These are phyloP conservation scores for Cyberlindnera veronae DNA, from an alignment of 805 yeast species.

Conservation along the genomic window DNA sequence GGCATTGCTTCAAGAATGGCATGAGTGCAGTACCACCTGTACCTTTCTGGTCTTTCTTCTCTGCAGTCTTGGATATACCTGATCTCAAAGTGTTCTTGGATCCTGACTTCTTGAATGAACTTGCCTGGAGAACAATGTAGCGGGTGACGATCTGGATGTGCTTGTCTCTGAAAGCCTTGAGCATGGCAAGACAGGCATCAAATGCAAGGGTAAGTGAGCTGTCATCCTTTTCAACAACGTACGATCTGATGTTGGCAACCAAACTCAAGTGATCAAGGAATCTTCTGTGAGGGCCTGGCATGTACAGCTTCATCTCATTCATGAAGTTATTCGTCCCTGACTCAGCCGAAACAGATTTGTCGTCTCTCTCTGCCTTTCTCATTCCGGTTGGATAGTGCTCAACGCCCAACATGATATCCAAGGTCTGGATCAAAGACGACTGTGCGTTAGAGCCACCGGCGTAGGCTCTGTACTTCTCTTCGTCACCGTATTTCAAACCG, in stretches of 20 bases:
- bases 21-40: slow-evolving; percentile 93
- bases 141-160: slow-evolving; percentile 92
- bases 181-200: slow-evolving; percentile 87
- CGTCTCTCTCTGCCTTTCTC: slow-evolving; percentile 27
- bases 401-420: slow-evolving; percentile 73
- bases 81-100: slow-evolving; percentile 58
- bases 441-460: slow-evolving; percentile 96
- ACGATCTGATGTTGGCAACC: slow-evolving; percentile 60
- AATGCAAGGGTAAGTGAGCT: slow-evolving; percentile 67
- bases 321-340: slow-evolving; percentile 50
- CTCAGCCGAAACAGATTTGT: slow-evolving; percentile 24
- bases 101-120: slow-evolving; percentile 48
- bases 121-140: slow-evolving; percentile 79
- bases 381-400: slow-evolving; percentile 79
- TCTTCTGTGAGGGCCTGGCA: slow-evolving; percentile 84
- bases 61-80: slow-evolving; percentile 50
- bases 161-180: slow-evolving; percentile 84
- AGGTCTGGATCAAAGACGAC: slow-evolving; percentile 80
- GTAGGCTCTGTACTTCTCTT: slow-evolving; percentile 48
- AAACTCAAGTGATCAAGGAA: slow-evolving; percentile 61
- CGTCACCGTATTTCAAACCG: slow-evolving; percentile 78
- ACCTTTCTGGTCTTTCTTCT: slow-evolving; percentile 62
- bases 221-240: slow-evolving; percentile 46
- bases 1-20: slow-evolving; percentile 90
- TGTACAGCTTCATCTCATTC: slow-evolving; percentile 79